phyloP scores from a whole-genome alignment of 495 filamentous ascomycete genomes.

The Neurospora sp. region DNA sequence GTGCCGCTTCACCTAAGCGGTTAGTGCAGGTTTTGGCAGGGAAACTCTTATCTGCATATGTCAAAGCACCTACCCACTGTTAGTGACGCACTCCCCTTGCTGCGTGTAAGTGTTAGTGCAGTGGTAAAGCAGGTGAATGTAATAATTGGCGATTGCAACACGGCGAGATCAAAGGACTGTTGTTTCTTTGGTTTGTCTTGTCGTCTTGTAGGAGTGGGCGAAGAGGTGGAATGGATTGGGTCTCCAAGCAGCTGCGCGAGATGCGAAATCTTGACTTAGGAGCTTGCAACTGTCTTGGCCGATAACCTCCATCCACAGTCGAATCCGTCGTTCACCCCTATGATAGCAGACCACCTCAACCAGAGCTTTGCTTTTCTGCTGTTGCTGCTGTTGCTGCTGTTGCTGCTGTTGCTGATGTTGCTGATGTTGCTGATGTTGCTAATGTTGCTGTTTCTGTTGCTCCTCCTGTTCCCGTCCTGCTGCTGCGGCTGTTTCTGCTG shows the following conservation, averaged over 20 bases:
- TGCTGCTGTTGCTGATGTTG: not conserved
- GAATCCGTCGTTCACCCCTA: no score
- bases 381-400: not conserved
- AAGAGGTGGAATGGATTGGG: not conserved
- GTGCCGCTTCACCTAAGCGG: not conserved
- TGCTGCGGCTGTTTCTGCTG: not conserved
- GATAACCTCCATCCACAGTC: not conserved
- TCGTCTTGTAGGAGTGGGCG: not conserved
- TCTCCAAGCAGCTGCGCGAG: not conserved
- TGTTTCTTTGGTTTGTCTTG: not conserved
- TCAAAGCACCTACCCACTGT: not conserved
- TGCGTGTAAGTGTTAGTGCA: not conserved
- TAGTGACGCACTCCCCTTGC: not conserved
- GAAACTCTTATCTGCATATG: not conserved
- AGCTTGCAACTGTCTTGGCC: not conserved
- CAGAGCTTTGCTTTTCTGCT: not conserved
- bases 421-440: not conserved
- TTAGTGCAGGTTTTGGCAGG: not conserved
- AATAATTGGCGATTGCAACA: not conserved
- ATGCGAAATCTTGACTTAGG: not conserved
- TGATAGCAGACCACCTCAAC: not conserved
- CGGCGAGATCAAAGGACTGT: not conserved
- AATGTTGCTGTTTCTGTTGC: not conserved
- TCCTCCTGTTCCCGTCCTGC: not conserved
- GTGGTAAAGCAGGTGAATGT: not conserved